These are phyloP conservation scores for Leccinum boreale DNA, from an alignment of 768 basidiomycete genomes.

Conservation along the genomic window DNA sequence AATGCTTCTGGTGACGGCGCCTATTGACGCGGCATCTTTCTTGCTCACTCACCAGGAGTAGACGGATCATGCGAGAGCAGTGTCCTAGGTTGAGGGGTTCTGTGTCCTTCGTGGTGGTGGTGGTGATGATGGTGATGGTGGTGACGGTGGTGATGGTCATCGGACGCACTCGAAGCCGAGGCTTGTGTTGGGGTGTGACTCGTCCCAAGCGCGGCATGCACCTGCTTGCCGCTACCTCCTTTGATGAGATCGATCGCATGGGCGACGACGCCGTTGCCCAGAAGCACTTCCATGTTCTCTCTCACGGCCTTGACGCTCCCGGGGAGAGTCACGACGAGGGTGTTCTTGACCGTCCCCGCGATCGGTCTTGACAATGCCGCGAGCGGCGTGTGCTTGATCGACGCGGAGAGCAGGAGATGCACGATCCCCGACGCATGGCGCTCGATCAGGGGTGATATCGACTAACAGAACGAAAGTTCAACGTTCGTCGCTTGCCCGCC, in stretches of 20 bases:
- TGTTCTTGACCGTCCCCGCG: conserved; percentile 65
- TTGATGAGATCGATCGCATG: conserved; percentile 73
- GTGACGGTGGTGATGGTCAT: conserved; percentile 20
- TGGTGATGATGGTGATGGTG: conserved; percentile 36
- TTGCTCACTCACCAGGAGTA: conserved; percentile 50
- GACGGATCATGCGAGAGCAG: conserved; percentile 67
- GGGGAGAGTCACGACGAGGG: conserved; percentile 76
- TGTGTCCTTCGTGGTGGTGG: conserved; percentile 41
- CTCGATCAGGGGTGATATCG: conserved; percentile 60
- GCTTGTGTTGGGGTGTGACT: conserved; percentile 16
- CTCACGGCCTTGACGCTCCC: conserved; percentile 84
- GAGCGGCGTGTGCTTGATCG: conserved; percentile 70
- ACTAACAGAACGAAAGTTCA: conserved; percentile 33
- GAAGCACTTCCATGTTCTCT: conserved; percentile 66
- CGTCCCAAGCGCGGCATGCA: conserved; percentile 51
- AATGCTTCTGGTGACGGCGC: neutral
- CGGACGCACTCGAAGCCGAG: conserved; percentile 12
- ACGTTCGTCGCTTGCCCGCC: neutral
- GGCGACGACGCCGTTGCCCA: conserved; percentile 53
- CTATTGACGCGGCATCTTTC: neutral
- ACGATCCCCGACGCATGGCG: conserved; percentile 69
- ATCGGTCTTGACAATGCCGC: conserved; percentile 83
- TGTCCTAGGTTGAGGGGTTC: conserved; percentile 53
- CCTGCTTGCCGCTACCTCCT: conserved; percentile 60
- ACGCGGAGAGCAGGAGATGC: conserved; percentile 65